A percentile compares a stretch with the other conserved stretches of the same genome.
phyloP scores from a whole-genome alignment of 2,329 filamentous ascomycete genomes.

The Alternaria brassicicola region DNA sequence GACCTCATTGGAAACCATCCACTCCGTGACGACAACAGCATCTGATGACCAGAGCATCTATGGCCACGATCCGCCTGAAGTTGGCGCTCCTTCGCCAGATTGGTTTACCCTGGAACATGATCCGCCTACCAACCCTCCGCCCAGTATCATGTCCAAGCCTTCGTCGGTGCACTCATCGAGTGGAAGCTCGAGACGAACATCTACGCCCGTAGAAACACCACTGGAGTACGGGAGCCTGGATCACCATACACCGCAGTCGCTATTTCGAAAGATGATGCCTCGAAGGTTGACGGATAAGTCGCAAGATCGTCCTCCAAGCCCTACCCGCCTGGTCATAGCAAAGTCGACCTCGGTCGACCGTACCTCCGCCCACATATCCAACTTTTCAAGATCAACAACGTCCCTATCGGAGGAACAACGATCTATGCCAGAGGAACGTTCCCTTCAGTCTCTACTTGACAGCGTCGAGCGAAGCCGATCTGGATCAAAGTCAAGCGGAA shows the following conservation, averaged over 20 bases:
- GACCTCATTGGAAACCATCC: constrained; percentile 43
- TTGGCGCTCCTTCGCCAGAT: constrained; percentile 19
- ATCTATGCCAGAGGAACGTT: constrained; percentile 8
- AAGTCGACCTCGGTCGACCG: constrained; percentile 45
- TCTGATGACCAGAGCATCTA: constrained; percentile 21
- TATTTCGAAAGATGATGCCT: constrained; percentile 31
- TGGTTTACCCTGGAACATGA: constrained; percentile 20
- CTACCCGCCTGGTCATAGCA: constrained; percentile 37
- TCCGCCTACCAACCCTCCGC: constrained; percentile 7
- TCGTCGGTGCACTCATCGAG: constrained; percentile 15
- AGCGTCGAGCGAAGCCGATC: constrained; percentile 21
- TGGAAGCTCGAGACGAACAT: constrained; percentile 19
- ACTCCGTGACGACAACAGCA: constrained; percentile 34
- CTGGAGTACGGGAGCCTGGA: constrained; percentile 18
- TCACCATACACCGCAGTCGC: constrained; percentile 24
- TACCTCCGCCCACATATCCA: constrained; percentile 35
- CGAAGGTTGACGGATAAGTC: constrained; percentile 13
- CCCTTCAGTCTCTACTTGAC: constrained; percentile 12
- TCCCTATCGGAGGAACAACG: constrained; percentile 25
- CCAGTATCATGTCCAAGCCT: constrained; percentile 18
- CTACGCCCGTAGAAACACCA: constrained; percentile 17
- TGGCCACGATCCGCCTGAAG: constrained; percentile 23
- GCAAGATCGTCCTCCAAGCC: constrained; percentile 18
- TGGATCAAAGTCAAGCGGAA: constrained; percentile 21
- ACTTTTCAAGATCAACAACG: constrained; percentile 31